Evolutionary conservation across 1,139 yeast genomes (phyloP).

Genomic region (Yamadazyma kanchanaburiensis): DNA sequence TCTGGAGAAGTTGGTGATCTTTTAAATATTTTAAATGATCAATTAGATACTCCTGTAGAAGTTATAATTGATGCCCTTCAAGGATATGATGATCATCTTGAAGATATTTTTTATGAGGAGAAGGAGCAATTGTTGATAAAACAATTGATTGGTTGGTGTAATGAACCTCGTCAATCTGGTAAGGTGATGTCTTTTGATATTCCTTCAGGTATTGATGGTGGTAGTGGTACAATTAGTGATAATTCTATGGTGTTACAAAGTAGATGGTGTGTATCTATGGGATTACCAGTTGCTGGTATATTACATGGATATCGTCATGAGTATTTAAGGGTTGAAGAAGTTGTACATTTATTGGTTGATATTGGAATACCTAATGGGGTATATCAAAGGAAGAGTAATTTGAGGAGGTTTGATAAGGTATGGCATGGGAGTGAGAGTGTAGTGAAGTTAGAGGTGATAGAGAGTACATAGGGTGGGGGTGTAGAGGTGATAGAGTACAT

Average conservation of each 20-base stretch:
- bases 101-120: constrained; percentile 41
- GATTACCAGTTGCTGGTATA: constrained; percentile 69
- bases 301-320: constrained; percentile 56
- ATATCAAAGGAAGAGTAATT: constrained; percentile 35
- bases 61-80: constrained; percentile 78
- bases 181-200: constrained; percentile 71
- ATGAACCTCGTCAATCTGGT: constrained; percentile 43
- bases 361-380: constrained; percentile 64
- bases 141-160: constrained; percentile 53
- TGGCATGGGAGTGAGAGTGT: constrained; percentile 41
- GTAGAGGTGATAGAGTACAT: background rate
- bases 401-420: constrained; percentile 42
- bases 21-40: constrained; percentile 30
- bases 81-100: constrained; percentile 73
- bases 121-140: constrained; percentile 46
- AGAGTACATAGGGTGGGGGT: constrained; percentile 1
- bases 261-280: constrained; percentile 64
- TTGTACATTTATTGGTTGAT: constrained; percentile 59
- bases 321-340: constrained; percentile 17
- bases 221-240: constrained; percentile 60
- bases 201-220: constrained; percentile 83
- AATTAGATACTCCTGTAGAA: constrained; percentile 72
- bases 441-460: constrained; percentile 11
- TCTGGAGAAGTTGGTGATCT: constrained; percentile 30
- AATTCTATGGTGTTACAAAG: constrained; percentile 30